Evolutionary conservation across 345 rosid species (phyloP), one percentile per base, ranked within the genome.

Genomic region (Aquilaria malaccensis): DNA sequence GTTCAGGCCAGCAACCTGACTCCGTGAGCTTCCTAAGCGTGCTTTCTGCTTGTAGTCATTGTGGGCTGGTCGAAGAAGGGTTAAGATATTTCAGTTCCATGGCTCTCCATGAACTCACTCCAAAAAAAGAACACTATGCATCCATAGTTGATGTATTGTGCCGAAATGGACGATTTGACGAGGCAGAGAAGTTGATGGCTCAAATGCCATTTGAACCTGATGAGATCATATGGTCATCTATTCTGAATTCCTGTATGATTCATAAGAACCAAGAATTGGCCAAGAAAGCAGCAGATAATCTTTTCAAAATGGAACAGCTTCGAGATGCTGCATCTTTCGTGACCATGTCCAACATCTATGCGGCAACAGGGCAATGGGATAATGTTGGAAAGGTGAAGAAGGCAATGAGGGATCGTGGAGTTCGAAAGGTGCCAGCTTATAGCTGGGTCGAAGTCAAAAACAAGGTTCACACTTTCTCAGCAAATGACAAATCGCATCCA

Each of bases 361-460:
- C 97, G 5, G 84, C 62, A 0, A 81, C 83, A 2, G 90, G 96
- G 10, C 66, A 81, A 33, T 93, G 97, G 98, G 86, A 83, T 14
- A 72, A 69, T 5, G 98, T 87, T 0, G 60, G 80, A 22, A 69
- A 74, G 69, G 87, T 87, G 55, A 93, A 85, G 81, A 85, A 76
- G 67, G 91, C 85, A 2, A 85, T 89, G 97, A 83, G 84, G 58
- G 89, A 84, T 32, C 80, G 96, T 0, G 88, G 97, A 56, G 76
- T 93, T 31, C 78, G 71, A 57, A 93, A 93, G 75, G 77, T 83
- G 60, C 72, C 86, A 0, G 98, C 86, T 0, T 77, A 72, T 64
- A 93, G 98, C 73, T 93, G 96, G 98, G 89, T 89, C 52, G 97
- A 93, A 76, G 64, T 89, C 13, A 81, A 70, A 63, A 81, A 80